Evolutionary conservation across 1,284 basidiomycete genomes (phyloP), one percentile per base, ranked within the genome.

Genomic region (Gomphus bonarii): DNA sequence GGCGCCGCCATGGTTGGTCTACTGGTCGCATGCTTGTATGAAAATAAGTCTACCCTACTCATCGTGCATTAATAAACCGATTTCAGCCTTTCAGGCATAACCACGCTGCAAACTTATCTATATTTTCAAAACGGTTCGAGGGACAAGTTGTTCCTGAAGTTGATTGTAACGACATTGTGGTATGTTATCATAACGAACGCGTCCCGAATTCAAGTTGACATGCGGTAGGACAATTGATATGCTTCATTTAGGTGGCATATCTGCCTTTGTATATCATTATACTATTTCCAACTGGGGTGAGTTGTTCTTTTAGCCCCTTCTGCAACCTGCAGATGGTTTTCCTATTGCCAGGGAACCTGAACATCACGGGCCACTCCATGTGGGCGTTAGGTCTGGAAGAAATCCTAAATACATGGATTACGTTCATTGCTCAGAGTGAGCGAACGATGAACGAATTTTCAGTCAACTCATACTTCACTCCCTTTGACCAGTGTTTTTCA

Each of bases 381-480:
- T 55, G 54, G 54, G 33, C 20, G 6, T 48, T 55, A 18, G 54
- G 54, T 31, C 28, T 55, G 14, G 54, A 55, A 18, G 54, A 55
- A 47, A 55, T 55, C 43, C 20, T 55, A 25, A 55, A 55, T 38
- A 55, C 54, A 7, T 55, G 54, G 54, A 55, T 55, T 22, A 55
- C 54, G 2, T 55, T 55, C 30, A 44, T 48, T 31, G 54, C 48
- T 25, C 54, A 55, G 33, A 55, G 54, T 55, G 44, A 47, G 25
- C 31, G 25, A 22, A 6, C 3, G 14, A 5, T 31, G 18, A 1
- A 5, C 28, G n/a, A 25, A 4, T 7, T 22, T 35, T 1, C 30
- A 33, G 14, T 55, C 44, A 9, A 11, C 42, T 35, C 25, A 35
- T 8, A 35, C 14, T 18, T 25, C 33, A 47, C 25, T 10, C 22